Evolutionary conservation across 2,329 filamentous ascomycete genomes (phyloP), one percentile per base, ranked within the genome.

Genomic region (Ophiostoma sp.): DNA sequence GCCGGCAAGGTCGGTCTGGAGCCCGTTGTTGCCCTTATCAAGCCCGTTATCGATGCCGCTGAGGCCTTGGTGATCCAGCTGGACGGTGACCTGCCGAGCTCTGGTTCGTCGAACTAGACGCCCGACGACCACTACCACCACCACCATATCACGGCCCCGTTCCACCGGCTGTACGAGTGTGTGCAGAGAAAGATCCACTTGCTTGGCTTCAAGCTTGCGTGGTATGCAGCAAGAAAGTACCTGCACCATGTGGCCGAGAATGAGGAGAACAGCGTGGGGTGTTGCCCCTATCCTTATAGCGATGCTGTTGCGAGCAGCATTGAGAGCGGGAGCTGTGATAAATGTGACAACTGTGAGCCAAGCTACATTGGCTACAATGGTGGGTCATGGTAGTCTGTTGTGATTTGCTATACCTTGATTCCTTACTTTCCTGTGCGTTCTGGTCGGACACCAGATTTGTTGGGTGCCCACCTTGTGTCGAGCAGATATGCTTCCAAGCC

Each of bases 1-100:
- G 45, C 66, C 44, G 27, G 64, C 9, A 67, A 40, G 36, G 38
- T 66, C 4, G 70, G 70, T 5, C 44, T 71, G 7, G 60, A 63
- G 38, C 60, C 60, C 16, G 60, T 63, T 9, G 9, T 63, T 18
- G 60, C 38, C 9, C 14, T 65, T 5, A 5, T 70, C 38, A 55
- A 67, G n/a, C 68, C 68, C 36, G 42, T 70, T 8, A 41, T 64
- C 16, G 27, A 45, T 12, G 60, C 70, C 1, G 64, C 68, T 9
- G 44, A 64, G 49, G 70, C 55, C 5, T 66, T 71, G 14, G 42
- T 71, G 16, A 7, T 42, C 7, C 45, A 66, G 45, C 67, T 71
- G 16, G 58, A 67, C 18, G 68, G 62, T 45, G 49, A 60, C 45
- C 6, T 67, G 9, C 36, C 64, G 16, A 45, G 18, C 47, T 36